Base-by-base conservation (phyloP, 192 early-diverging fungal genomes). In the Backusella macrospora region DNA sequence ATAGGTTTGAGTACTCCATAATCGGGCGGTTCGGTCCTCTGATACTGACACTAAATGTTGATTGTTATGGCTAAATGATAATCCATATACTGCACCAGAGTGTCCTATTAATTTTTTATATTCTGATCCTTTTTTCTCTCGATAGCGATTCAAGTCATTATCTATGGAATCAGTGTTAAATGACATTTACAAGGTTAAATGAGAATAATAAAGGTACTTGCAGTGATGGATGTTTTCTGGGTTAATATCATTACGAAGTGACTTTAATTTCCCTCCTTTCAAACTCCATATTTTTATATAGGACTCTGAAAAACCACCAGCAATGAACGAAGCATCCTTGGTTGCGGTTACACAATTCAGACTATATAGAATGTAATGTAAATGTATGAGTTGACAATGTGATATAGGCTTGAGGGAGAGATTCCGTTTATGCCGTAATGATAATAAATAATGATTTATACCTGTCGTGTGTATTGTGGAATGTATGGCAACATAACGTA, bases 271-370 rank as follows among this genome's bases (percentile, higher is more conserved):
- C 70, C 91, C 90, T 67, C 85, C 89, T 65, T 87, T 93, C 65
- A 99, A 79, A 81, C 92, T 95, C 96, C 96, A 99, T 46, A 99
- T 81, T 64, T 93, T 92, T 49, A 99, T 83, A 78, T 93, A 93
- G 5, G 97, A 99, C 72, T 99, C 97, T 46, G 94, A 88, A 69
- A 97, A 96, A n/a, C 96, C 98, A 29, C 90, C 95, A 3, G 92
- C 94, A 62, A 98, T 80, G 59, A 95, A 77, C 34, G 89, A 86
- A 39, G 92, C 81, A 75, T 98, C 95, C n/a, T 93, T 85, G 0
- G 96, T 91, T 0, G 96, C 82, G 1, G 87, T 76, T n/a, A 96
- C 71, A 76, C 96, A 98, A 71, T 92, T 99, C 72, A 99, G 79
- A 48, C 89, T 92, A 71, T 40, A 47, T 48, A 68, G 18, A 37